Evolutionary conservation across 345 rosid genomes (phyloP).

Genomic region (Citrus mangshanensis): DNA sequence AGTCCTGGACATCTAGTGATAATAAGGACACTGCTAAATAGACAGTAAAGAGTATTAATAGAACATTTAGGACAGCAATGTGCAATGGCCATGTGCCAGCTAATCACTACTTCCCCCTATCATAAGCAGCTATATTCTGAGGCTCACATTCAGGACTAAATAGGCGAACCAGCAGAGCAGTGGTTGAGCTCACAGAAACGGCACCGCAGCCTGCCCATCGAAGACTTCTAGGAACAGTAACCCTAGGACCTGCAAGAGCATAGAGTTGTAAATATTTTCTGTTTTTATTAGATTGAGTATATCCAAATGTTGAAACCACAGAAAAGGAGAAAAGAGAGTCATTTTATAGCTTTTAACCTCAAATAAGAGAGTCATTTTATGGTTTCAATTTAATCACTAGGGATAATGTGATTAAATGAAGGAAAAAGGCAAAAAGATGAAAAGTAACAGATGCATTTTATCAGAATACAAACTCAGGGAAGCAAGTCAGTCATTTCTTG

Average conservation of each 20-base stretch:
- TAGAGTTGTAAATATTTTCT: neutral
- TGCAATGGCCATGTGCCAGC: neutral
- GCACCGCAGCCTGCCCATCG: conserved; percentile 97
- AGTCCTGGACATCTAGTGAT: neutral
- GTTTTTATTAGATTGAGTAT: neutral
- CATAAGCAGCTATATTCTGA: conserved; percentile 87
- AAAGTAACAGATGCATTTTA: neutral
- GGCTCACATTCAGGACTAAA: conserved; percentile 95
- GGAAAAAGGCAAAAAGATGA: neutral
- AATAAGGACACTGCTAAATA: neutral
- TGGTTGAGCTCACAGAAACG: conserved; percentile 54
- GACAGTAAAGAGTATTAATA: neutral
- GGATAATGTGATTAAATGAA: neutral
- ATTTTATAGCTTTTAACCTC: neutral
- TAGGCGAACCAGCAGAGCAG: conserved; percentile 74
- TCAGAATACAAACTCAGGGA: neutral
- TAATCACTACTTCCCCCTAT: conserved; percentile 22
- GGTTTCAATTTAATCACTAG: neutral
- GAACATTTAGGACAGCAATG: neutral
- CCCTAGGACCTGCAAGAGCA: conserved; percentile 50
- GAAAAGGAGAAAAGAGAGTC: neutral
- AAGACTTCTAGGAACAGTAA: conserved; percentile 60
- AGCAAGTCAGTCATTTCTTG: neutral
- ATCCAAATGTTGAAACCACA: neutral
- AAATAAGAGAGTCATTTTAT: neutral